A percentile compares a stretch with the other conserved stretches of the same genome.
These are phyloP conservation scores for Ganoderma lucidum DNA, from an alignment of 1,284 basidiomycete species.

Conservation along the genomic window DNA sequence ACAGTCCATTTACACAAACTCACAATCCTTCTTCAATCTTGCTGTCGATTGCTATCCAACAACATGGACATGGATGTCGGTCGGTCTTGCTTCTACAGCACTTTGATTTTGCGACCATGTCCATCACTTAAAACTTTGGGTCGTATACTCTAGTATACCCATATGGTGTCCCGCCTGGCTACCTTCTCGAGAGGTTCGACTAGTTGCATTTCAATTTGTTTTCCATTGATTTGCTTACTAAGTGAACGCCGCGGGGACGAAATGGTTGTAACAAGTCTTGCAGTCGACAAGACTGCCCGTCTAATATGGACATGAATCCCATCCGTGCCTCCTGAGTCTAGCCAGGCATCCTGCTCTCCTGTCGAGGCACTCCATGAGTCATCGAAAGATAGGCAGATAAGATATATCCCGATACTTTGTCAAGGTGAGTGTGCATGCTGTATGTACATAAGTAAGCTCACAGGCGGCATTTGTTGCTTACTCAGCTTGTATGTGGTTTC, in stretches of 20 bases:
- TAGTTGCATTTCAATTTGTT: no score
- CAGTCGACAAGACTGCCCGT: no score
- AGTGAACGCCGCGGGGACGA: neutral
- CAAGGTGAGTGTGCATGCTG: neutral
- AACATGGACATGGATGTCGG: neutral
- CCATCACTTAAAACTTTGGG: neutral
- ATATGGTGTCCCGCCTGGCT: no score
- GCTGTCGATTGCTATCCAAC: neutral
- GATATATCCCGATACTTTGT: neutral
- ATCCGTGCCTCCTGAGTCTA: neutral
- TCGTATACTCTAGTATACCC: no score
- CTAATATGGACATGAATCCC: no score
- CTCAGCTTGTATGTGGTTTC: constrained; percentile 2
- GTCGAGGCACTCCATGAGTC: neutral
- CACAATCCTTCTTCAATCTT: neutral
- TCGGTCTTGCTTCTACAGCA: neutral
- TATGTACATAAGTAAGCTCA: neutral
- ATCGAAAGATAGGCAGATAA: neutral
- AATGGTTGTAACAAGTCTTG: no score
- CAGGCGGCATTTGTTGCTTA: neutral
- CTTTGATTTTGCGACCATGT: neutral
- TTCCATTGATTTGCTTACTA: neutral
- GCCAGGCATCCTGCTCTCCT: neutral
- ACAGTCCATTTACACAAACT: no score
- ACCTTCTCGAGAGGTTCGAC: no score